Percentiles rank a stretch among this genome's conserved stretches.
These are phyloP conservation scores for Annulohypoxylon moriforme DNA, from an alignment of 495 filamentous ascomycete genomes.

Conservation along the genomic window DNA sequence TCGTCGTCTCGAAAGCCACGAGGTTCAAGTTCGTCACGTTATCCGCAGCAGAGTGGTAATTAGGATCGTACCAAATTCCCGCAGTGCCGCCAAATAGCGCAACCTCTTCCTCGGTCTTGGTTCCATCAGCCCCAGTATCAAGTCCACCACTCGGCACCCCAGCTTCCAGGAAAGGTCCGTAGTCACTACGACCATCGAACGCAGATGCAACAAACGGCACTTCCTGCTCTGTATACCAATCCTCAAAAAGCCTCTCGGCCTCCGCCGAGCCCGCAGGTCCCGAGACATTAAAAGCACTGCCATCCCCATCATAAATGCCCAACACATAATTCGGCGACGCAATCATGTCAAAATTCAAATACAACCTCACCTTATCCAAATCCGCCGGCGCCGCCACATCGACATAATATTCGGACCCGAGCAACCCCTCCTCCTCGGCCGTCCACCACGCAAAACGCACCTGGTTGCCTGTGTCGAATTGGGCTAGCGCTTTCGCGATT, in stretches of 20 bases:
- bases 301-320: constrained; percentile 79
- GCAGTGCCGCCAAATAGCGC: constrained; percentile 69
- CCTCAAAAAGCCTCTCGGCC: constrained; percentile 71
- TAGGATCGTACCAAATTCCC: constrained; percentile 67
- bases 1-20: constrained; percentile 69
- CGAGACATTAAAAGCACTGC: constrained; percentile 67
- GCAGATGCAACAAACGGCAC: constrained; percentile 60
- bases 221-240: constrained; percentile 63
- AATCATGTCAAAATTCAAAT: constrained; percentile 86
- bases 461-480: constrained; percentile 70
- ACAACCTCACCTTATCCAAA: constrained; percentile 68
- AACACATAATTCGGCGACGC: constrained; percentile 76
- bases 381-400: constrained; percentile 50
- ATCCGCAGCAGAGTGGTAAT: constrained; percentile 72
- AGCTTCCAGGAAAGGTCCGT: constrained; percentile 72
- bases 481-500: constrained; percentile 68
- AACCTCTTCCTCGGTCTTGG: constrained; percentile 71
- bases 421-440: constrained; percentile 72
- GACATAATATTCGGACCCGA: constrained; percentile 73
- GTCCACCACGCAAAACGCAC: constrained; percentile 78
- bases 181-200: constrained; percentile 76
- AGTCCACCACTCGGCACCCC: constrained; percentile 74
- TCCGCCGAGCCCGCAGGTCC: constrained; percentile 72
- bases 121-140: constrained; percentile 74
- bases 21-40: constrained; percentile 68